phyloP scores from a whole-genome alignment of 768 basidiomycete species.

The Tylopilus vinaceipallidus region DNA sequence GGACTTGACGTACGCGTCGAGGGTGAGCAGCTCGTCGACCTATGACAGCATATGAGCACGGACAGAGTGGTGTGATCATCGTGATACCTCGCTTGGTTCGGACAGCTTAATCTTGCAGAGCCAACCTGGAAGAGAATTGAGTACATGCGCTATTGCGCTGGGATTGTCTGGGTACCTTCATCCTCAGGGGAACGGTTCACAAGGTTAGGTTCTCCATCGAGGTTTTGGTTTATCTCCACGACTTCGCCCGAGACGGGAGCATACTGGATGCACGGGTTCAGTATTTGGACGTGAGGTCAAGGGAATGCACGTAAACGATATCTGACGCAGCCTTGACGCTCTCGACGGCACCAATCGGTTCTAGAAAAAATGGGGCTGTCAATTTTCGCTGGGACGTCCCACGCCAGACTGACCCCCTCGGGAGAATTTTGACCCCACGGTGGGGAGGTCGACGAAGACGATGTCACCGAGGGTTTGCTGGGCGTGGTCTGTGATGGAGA shows the following conservation, averaged over 20 bases:
- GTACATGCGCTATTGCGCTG: neutral
- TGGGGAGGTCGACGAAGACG: conserved; percentile 92
- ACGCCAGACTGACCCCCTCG: conserved; percentile 75
- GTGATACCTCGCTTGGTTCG: conserved; percentile 68
- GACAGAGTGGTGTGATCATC: neutral
- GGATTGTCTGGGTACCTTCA: conserved; percentile 53
- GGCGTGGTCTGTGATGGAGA: conserved; percentile 90
- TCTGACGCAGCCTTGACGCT: conserved; percentile 97
- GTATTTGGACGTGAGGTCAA: conserved; percentile 3
- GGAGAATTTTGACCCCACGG: conserved; percentile 54
- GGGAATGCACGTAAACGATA: conserved; percentile 54
- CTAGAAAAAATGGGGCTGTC: conserved; percentile 46
- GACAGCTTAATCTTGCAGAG: conserved; percentile 89
- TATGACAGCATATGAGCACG: conserved; percentile 26
- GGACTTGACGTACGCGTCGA: conserved; percentile 69
- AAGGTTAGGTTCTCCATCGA: conserved; percentile 68
- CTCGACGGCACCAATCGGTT: conserved; percentile 87
- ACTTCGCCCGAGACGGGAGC: conserved; percentile 89
- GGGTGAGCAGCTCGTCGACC: conserved; percentile 70
- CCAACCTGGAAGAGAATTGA: conserved; percentile 64
- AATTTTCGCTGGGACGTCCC: neutral
- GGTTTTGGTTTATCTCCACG: conserved; percentile 70
- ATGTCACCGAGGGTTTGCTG: conserved; percentile 92
- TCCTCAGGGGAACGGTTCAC: conserved; percentile 87
- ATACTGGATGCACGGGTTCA: conserved; percentile 49